Conservation (phyloP, 23 red algal genomes). For the Gracilaria vermiculophylla region DNA sequence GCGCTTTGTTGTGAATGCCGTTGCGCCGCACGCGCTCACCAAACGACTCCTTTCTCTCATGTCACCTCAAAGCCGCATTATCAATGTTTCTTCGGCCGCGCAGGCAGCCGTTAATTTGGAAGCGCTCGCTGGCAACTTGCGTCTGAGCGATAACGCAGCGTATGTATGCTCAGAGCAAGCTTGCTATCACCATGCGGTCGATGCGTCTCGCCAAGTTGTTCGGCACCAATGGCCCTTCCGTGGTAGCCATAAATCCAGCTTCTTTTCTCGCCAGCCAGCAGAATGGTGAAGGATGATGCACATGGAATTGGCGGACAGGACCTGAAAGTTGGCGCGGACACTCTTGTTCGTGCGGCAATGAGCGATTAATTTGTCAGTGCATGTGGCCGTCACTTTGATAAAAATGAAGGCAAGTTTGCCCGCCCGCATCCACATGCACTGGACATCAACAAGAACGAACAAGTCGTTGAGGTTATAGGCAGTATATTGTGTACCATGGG, state of each 20-base stretch:
- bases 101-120: not conserved
- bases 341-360: conserved; percentile 5
- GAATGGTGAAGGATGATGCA: conserved; percentile 31
- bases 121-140: not conserved
- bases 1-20: conserved; percentile 57
- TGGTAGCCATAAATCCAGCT: not conserved
- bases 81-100: not conserved
- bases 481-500: not conserved
- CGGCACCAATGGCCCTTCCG: not conserved
- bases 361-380: not conserved
- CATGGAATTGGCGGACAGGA: conserved; percentile 2
- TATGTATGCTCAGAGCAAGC: conserved; percentile 46
- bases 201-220: not conserved
- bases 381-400: conserved; percentile 12
- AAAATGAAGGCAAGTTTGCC: conserved; percentile 13
- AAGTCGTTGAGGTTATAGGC: not conserved
- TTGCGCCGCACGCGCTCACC: conserved; percentile 50
- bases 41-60: not conserved
- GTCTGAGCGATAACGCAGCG: not conserved
- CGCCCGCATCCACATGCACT: not conserved
- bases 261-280: conserved; percentile 13
- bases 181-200: conserved; percentile 34
- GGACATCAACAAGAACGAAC: not conserved
- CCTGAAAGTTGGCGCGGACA: not conserved
- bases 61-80: not conserved